Conservation (phyloP, 441 rosid species). For the Dalechampia spathulata region DNA sequence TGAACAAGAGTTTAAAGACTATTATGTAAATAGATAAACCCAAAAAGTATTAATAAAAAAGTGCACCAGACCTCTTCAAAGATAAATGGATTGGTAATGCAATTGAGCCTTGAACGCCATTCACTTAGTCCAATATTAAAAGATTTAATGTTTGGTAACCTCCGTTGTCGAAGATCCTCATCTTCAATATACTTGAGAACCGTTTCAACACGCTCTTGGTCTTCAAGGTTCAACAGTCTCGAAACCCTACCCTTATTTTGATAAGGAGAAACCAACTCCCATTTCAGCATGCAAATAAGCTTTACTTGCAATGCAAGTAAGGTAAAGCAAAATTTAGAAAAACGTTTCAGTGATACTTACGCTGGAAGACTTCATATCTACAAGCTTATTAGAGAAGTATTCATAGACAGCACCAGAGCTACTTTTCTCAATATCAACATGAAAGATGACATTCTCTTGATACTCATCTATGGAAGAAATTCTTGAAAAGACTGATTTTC, state of each 20-base stretch:
- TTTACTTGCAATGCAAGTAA: neutral
- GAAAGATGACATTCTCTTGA: slow-evolving; percentile 27
- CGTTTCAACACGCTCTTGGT: slow-evolving; percentile 32
- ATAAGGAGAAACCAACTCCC: slow-evolving; percentile 5
- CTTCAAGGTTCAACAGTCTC: slow-evolving; percentile 34
- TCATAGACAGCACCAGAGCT: slow-evolving; percentile 58
- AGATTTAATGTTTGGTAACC: slow-evolving; percentile 40
- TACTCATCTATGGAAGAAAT: slow-evolving; percentile 19
- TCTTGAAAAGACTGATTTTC: slow-evolving; percentile 33
- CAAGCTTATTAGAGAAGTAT: slow-evolving; percentile 51
- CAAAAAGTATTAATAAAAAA: neutral
- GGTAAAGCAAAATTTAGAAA: neutral
- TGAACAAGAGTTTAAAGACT: neutral
- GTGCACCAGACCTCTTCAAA: slow-evolving; percentile 51
- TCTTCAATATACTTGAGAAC: slow-evolving; percentile 50
- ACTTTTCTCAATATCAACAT: slow-evolving; percentile 52
- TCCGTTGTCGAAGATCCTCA: slow-evolving; percentile 63
- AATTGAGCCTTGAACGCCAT: slow-evolving; percentile 57
- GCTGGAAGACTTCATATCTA: slow-evolving; percentile 17
- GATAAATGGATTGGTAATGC: slow-evolving; percentile 58
- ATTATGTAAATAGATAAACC: neutral
- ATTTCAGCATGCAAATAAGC: neutral
- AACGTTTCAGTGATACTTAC: slow-evolving; percentile 32
- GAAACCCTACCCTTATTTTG: slow-evolving; percentile 26
- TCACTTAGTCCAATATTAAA: slow-evolving; percentile 50